Evolutionary conservation across 1,284 basidiomycete species (phyloP).

Genomic region (Apiotrichum gamsii): DNA sequence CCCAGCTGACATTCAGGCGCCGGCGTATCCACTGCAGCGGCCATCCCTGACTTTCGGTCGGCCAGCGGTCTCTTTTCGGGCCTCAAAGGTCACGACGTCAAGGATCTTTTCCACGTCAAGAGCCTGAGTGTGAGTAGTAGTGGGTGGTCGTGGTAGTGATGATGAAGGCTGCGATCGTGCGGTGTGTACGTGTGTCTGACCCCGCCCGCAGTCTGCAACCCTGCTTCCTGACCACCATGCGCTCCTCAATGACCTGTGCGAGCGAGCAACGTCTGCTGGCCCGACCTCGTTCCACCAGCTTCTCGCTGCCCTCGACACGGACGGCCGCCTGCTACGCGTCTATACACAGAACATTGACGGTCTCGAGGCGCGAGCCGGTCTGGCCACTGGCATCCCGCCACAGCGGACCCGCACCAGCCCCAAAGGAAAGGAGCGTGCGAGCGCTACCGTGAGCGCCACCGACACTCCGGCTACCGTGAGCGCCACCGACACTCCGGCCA

Average conservation of each 20-base stretch:
- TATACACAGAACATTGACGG: slow-evolving; percentile 96
- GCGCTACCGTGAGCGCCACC: slow-evolving; percentile 6
- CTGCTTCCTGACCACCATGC: slow-evolving; percentile 65
- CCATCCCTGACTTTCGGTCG: slow-evolving; percentile 89
- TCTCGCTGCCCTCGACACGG: slow-evolving; percentile 67
- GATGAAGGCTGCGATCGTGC: no score
- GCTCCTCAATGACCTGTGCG: slow-evolving; percentile 72
- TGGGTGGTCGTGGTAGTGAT: no score
- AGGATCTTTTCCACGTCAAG: slow-evolving; percentile 85
- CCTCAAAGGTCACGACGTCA: slow-evolving; percentile 65
- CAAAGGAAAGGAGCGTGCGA: slow-evolving; percentile 2
- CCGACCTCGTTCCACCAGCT: slow-evolving; percentile 79
- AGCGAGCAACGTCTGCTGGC: slow-evolving; percentile 62
- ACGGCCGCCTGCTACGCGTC: slow-evolving; percentile 72
- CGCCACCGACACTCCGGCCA: not conserved
- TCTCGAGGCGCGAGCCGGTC: slow-evolving; percentile 75
- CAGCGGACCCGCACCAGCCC: not conserved
- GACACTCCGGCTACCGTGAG: not conserved
- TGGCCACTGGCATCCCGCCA: slow-evolving; percentile 50
- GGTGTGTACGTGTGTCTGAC: not conserved
- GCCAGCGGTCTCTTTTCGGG: slow-evolving; percentile 68
- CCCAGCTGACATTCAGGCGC: slow-evolving; percentile 56
- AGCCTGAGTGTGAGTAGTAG: slow-evolving; percentile 68
- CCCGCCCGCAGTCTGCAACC: slow-evolving; percentile 37
- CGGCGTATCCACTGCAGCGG: slow-evolving; percentile 81